Evolutionary conservation across 371 early-diverging fungal genomes (phyloP).

Genomic region (Lichtheimia ornata): DNA sequence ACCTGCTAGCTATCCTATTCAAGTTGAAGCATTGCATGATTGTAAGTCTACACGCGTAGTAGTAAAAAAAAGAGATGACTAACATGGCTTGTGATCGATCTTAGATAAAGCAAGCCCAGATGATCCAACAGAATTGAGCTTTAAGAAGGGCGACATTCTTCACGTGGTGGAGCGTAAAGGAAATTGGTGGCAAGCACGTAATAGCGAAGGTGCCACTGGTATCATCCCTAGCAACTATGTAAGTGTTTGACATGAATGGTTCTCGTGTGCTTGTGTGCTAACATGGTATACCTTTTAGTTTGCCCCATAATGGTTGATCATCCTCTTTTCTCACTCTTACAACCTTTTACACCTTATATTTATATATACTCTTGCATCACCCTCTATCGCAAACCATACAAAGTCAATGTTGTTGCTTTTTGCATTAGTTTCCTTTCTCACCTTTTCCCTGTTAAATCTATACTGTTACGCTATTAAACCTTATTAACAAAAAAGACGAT

Average conservation of each 20-base stretch:
- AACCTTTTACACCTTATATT: no score
- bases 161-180: constrained; percentile 84
- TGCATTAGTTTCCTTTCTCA: no score
- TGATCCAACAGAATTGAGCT: constrained; percentile 85
- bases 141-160: constrained; percentile 78
- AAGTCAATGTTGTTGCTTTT: no score
- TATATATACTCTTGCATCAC: no score
- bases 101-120: constrained; percentile 74
- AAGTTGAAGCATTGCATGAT: constrained; percentile 26
- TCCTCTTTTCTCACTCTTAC: no score
- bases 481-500: no score
- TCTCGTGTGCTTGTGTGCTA: no score
- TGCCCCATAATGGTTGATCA: no score
- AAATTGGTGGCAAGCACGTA: constrained; percentile 91
- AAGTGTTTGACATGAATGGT: not conserved
- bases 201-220: constrained; percentile 74
- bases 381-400: no score
- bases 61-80: not conserved
- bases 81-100: not conserved
- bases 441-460: no score
- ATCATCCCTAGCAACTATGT: constrained; percentile 88
- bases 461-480: no score
- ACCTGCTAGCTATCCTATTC: not conserved
- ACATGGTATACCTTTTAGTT: no score
- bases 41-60: constrained; percentile 10